Evolutionary conservation across 441 rosid genomes (phyloP), one percentile per base, ranked within the genome.

Genomic region (Rhodomyrtus psidioides): DNA sequence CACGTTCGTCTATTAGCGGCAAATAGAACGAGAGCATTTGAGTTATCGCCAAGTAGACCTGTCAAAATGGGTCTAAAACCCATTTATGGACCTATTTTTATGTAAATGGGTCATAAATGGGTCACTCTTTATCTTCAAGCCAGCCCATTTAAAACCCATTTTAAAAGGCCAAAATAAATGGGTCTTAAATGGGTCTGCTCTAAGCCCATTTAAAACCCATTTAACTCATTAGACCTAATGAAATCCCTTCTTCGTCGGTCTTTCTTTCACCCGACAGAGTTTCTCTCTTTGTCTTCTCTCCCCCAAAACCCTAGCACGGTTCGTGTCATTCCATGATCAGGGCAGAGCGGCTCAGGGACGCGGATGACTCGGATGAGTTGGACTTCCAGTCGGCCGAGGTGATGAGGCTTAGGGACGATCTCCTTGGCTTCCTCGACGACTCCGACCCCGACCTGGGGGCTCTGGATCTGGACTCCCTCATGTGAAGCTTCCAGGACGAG

Each of bases 401-500:
- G 34, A 96, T 94, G 92, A 87, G 91, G 87, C 85, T 96, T 27
- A 91, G 92, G 83, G 96, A 96, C 19, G 95, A 94, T 82, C 91
- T 94, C 51, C 86, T 94, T 7, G 90, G 83, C 53, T 74, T 92
- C 84, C 89, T 92, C 12, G 95, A 96, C 6, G 98, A 94, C 34
- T 88, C 92, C 57, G 93, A 88, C 26, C 89, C 91, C 54, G 90
- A 88, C 54, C 60, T 93, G 9, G 84, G 51, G 53, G 81, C 54
- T 88, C 95, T 75, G 82, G 98, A 93, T 85, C 95, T 96, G 1
- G 98, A 92, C 85, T 93, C 94, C 3, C 91, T 95, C 9, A 94
- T 95, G 90, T 93, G 92, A 86, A 95, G 98, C 86, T 92, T 95
- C 60, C 91, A 94, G 85, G 93, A 90, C 19, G 96, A 95, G 91